These are phyloP conservation scores for Russula abietina DNA, from an alignment of 768 basidiomycete species.

Conservation along the genomic window DNA sequence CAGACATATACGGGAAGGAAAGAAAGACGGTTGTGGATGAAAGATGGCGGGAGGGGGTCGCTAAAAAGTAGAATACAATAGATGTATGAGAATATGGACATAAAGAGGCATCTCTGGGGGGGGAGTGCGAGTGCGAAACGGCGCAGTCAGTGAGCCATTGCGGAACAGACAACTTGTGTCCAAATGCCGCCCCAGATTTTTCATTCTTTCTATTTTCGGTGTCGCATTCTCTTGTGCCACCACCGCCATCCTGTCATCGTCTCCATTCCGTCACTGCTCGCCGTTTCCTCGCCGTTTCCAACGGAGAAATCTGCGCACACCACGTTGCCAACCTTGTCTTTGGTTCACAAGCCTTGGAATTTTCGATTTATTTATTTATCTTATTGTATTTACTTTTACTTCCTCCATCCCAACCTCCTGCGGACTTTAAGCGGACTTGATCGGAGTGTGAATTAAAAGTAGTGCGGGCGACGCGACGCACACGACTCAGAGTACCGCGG, in stretches of 20 bases:
- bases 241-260: neutral
- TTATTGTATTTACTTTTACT: neutral
- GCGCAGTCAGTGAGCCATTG: slow-evolving; percentile 21
- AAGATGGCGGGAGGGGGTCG: neutral
- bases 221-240: neutral
- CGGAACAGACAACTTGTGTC: neutral
- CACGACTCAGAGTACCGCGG: neutral
- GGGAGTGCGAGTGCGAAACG: slow-evolving; percentile 1
- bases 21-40: neutral
- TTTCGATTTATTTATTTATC: neutral
- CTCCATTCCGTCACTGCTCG: neutral
- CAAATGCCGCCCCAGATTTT: neutral
- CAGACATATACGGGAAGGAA: slow-evolving; percentile 15
- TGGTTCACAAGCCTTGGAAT: neutral
- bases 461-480: no score
- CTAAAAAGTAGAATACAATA: slow-evolving; percentile 18
- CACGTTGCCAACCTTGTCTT: neutral
- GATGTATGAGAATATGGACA: slow-evolving; percentile 13
- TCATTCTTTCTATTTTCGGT: neutral
- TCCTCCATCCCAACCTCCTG: neutral
- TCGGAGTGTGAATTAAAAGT: neutral
- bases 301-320: neutral
- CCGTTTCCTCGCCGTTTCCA: neutral
- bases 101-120: slow-evolving; percentile 22
- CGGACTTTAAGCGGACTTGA: neutral